Percentiles rank a stretch among this genome's conserved stretches.
Conservation (phyloP, 345 rosid genomes). For the Aethionema arabicum region DNA sequence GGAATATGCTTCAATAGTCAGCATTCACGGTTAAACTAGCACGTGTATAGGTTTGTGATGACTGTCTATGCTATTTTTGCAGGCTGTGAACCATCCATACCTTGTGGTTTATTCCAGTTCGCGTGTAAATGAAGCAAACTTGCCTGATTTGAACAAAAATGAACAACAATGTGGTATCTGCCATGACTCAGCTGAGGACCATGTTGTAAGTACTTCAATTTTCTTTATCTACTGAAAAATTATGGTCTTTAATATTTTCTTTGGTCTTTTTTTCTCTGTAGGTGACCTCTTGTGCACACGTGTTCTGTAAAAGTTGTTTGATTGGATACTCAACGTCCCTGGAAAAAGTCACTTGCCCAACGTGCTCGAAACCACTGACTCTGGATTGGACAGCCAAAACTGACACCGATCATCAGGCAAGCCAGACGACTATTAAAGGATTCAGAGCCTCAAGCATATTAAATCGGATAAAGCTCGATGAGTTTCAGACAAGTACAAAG, state of each 20-base stretch:
- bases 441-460: constrained; percentile 81
- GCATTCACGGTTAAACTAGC: neutral
- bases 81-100: constrained; percentile 99
- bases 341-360: constrained; percentile 75
- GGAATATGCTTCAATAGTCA: neutral
- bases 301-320: constrained; percentile 90
- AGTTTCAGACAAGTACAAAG: constrained; percentile 97
- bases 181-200: constrained; percentile 77
- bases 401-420: constrained; percentile 46
- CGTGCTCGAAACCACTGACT: constrained; percentile 70
- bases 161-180: constrained; percentile 77
- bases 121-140: constrained; percentile 43
- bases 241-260: constrained; percentile 10
- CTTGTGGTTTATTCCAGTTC: constrained; percentile 77
- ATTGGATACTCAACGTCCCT: constrained; percentile 60
- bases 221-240: constrained; percentile 1
- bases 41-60: constrained; percentile 20
- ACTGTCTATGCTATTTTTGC: constrained; percentile 36
- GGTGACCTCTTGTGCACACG: constrained; percentile 81
- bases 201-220: constrained; percentile 52
- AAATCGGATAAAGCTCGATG: constrained; percentile 70
- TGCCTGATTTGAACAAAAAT: constrained; percentile 34
- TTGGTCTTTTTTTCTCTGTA: constrained; percentile 33
- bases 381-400: constrained; percentile 67
- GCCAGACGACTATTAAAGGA: constrained; percentile 67